Percentiles rank a stretch among this genome's conserved stretches.
phyloP scores from a whole-genome alignment of 2,329 filamentous ascomycete genomes.

The Phoma sp. region DNA sequence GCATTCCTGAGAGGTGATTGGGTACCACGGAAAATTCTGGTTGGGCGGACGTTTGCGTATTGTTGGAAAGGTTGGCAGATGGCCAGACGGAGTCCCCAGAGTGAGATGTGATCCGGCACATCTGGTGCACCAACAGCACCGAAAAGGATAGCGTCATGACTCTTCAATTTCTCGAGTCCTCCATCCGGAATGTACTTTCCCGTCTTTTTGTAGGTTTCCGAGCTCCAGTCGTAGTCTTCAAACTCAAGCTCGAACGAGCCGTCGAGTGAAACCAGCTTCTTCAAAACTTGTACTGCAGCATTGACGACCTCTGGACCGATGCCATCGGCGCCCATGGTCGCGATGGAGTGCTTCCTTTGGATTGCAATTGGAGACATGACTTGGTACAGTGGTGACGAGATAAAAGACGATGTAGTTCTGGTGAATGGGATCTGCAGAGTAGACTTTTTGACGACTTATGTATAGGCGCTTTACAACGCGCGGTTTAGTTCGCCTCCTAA shows the following conservation, averaged over 20 bases:
- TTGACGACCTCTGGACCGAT: slow-evolving; percentile 73
- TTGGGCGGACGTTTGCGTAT: slow-evolving; percentile 65
- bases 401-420: background rate
- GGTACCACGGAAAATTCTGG: slow-evolving; percentile 66
- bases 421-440: background rate
- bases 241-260: slow-evolving; percentile 67
- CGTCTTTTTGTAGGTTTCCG: slow-evolving; percentile 68
- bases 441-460: background rate
- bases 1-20: slow-evolving; percentile 62
- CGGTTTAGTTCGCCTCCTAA: background rate
- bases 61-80: slow-evolving; percentile 63
- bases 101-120: slow-evolving; percentile 63
- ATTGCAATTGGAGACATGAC: slow-evolving; percentile 34
- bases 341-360: slow-evolving; percentile 37
- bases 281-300: slow-evolving; percentile 67
- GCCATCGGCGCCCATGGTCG: slow-evolving; percentile 69
- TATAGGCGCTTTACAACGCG: background rate
- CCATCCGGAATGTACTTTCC: slow-evolving; percentile 70
- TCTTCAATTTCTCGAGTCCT: slow-evolving; percentile 62
- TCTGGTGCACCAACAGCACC: slow-evolving; percentile 70
- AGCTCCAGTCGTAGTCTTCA: slow-evolving; percentile 70
- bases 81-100: slow-evolving; percentile 63
- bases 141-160: slow-evolving; percentile 71
- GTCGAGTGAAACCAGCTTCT: slow-evolving; percentile 59
- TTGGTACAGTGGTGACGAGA: background rate